A percentile compares a stretch with the other conserved stretches of the same genome.
These are phyloP conservation scores for Yarrowia hollandica DNA, from an alignment of 805 yeast genomes.

Conservation along the genomic window DNA sequence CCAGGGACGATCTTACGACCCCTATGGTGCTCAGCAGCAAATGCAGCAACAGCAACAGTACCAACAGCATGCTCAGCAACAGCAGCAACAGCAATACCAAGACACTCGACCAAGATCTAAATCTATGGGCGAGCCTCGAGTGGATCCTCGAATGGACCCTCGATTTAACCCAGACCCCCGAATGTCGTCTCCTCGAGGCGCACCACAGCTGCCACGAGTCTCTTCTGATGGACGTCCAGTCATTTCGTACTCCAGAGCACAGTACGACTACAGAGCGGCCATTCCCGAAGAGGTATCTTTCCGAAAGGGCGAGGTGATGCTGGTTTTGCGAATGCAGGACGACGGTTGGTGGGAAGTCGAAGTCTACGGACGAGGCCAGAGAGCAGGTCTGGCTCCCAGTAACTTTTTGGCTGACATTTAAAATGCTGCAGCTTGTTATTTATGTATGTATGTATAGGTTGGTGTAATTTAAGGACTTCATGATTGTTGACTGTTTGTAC, in stretches of 20 bases:
- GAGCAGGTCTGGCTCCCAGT: slow-evolving; percentile 63
- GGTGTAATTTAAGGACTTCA: slow-evolving; percentile 22
- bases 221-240: slow-evolving; percentile 58
- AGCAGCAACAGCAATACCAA: slow-evolving; percentile 30
- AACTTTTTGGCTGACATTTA: slow-evolving; percentile 45
- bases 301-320: slow-evolving; percentile 56
- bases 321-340: slow-evolving; percentile 58
- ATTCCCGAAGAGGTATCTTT: slow-evolving; percentile 63
- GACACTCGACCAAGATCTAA: slow-evolving; percentile 35
- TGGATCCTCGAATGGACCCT: slow-evolving; percentile 30
- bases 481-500: too few species aligned
- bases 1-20: slow-evolving; percentile 16
- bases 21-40: slow-evolving; percentile 28
- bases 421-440: not conserved
- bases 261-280: slow-evolving; percentile 58
- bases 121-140: slow-evolving; percentile 32
- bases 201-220: slow-evolving; percentile 45
- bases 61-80: slow-evolving; percentile 27
- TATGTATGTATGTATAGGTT: slow-evolving; percentile 21
- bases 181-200: slow-evolving; percentile 30
- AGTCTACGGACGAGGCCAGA: slow-evolving; percentile 44
- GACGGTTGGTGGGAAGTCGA: slow-evolving; percentile 80
- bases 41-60: slow-evolving; percentile 30
- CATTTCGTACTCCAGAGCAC: slow-evolving; percentile 53
- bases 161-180: slow-evolving; percentile 29